A percentile compares a stretch with the other conserved stretches of the same genome.
Conservation (phyloP, 164 flowering plant species). For the Kingdonia uniflora region DNA sequence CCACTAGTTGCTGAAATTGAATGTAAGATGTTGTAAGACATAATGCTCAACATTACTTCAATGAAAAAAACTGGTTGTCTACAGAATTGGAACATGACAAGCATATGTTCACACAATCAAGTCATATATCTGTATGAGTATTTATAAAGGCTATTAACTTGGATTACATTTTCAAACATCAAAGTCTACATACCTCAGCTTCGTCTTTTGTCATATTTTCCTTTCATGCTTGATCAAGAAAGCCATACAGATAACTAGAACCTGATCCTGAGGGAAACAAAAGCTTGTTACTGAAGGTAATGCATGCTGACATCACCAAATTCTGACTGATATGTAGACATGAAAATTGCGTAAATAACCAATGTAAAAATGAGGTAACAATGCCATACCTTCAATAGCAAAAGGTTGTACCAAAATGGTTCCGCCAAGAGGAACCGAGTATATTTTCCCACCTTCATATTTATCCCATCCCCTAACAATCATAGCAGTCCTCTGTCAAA, state of each 20-base stretch:
- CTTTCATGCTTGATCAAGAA: constrained; percentile 95
- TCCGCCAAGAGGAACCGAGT: constrained; percentile 82
- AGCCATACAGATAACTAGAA: constrained; percentile 90
- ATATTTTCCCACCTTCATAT: constrained; percentile 85
- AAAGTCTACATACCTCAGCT: constrained; percentile 69
- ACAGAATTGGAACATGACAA: no score
- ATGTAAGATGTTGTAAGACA: not conserved
- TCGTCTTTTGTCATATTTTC: constrained; percentile 94
- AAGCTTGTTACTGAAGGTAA: not conserved
- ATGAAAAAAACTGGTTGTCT: no score
- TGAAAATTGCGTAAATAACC: no score
- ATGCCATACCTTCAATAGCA: constrained; percentile 73
- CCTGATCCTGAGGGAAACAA: constrained; percentile 66
- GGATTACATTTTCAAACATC: not conserved
- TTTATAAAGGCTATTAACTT: no score
- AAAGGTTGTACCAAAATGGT: constrained; percentile 87
- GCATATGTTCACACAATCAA: no score
- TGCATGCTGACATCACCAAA: not conserved
- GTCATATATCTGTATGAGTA: no score
- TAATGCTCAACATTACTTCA: not conserved
- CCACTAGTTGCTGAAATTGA: constrained; percentile 65
- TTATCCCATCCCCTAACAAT: constrained; percentile 99
- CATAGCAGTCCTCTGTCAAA: constrained; percentile 71
- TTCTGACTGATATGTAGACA: no score
- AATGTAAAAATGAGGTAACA: not conserved